Evolutionary conservation across 2,329 filamentous ascomycete species (phyloP), one percentile per base, ranked within the genome.

Genomic region (Aschersonia sp.): DNA sequence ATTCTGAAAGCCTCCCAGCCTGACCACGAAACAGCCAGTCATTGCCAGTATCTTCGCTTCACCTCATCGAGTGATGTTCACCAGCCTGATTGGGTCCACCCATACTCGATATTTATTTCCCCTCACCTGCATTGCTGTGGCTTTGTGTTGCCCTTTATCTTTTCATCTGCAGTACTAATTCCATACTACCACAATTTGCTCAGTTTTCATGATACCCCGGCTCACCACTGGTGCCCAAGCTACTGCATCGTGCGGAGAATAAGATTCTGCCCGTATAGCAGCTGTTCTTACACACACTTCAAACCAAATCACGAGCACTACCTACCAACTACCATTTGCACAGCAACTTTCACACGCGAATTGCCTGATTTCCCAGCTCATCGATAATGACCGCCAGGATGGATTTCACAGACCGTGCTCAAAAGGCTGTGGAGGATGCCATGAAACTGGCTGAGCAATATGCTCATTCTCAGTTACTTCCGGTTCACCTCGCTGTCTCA

Each of bases 331-430:
- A 39, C 35, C 8, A 12, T 39, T 39, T 2, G 9, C 8, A 4
- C 35, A 8, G 2, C 8, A 39, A 8, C 4, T 39, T 12, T 9
- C 35, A 39, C 9, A 12, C 8, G 12, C 35, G 35, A 39, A 39
- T 39, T 39, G 35, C 22, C 46, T 44, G 32, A 42, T 22, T 2
- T 9, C 11, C 9, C 32, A 43, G 30, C 42, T 11, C 22, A 35
- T 4, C 5, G 33, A 78, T 55, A 55, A 87, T 88, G 84, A 78
- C 76, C 66, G 77, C 81, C 46, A 78, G 81, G 59, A 87, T 89
- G 81, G 83, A 94, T 63, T 96, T 96, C 64, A 98, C 92, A 55
- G 90, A 97, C 68, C 75, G 85, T 68, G 92, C 87, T 55, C 85
- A 89, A 63, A 87, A 90, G 70, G 85, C 90, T 59, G 75, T 98